phyloP scores from a whole-genome alignment of 1,139 yeast genomes.

The Torulaspora pretoriensis region DNA sequence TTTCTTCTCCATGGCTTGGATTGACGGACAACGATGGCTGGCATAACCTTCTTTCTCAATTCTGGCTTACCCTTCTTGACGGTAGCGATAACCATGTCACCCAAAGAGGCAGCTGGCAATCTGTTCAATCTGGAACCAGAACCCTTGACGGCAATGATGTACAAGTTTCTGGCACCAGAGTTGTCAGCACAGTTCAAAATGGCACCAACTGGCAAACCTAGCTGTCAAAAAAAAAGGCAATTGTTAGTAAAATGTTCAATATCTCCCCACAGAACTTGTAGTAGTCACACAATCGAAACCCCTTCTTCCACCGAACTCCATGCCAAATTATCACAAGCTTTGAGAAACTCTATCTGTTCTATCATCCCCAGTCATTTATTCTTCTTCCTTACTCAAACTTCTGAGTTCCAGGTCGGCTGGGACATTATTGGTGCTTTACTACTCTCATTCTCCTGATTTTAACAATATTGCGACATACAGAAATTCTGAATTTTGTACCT shows the following conservation, averaged over 20 bases:
- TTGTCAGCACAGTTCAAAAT: slow-evolving; percentile 99
- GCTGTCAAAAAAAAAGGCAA: slow-evolving; percentile 40
- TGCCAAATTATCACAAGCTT: background rate
- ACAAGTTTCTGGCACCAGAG: slow-evolving; percentile 99
- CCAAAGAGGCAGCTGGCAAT: slow-evolving; percentile 99
- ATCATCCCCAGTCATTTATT: background rate
- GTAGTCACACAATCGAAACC: background rate
- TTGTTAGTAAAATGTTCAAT: slow-evolving; percentile 24
- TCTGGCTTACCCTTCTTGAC: slow-evolving; percentile 99
- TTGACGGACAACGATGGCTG: slow-evolving; percentile 99
- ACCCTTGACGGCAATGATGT: slow-evolving; percentile 98
- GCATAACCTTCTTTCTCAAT: slow-evolving; percentile 99
- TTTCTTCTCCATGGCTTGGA: slow-evolving; percentile 99
- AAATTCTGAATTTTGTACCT: slow-evolving; percentile 99
- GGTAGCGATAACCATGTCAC: slow-evolving; percentile 99
- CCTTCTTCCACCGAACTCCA: background rate
- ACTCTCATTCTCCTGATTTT: background rate
- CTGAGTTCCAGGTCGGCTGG: background rate
- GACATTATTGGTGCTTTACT: background rate
- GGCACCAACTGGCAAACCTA: slow-evolving; percentile 99
- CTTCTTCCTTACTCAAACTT: background rate
- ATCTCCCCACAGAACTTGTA: background rate
- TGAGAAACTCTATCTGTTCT: no score
- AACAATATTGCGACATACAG: slow-evolving; percentile 57
- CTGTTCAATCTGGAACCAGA: slow-evolving; percentile 99